Evolutionary conservation across 306 rosid genomes (phyloP), one percentile per base, ranked within the genome.

Genomic region (Cicer bijugum): DNA sequence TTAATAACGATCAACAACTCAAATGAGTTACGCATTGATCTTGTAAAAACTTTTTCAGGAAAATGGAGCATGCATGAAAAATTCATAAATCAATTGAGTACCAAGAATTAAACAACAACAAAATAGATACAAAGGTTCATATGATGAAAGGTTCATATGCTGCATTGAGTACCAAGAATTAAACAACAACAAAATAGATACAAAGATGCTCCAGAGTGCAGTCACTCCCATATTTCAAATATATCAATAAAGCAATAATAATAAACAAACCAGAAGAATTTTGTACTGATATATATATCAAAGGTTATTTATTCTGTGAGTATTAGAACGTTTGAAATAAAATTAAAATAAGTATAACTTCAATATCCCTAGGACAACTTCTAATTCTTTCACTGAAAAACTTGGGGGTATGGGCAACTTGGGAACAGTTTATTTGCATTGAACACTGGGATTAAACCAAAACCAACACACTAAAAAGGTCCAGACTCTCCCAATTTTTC

Each of bases 381-480:
- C 15, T n/a, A 23, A 28, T 48, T 69, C 56, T 20, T 60, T 51
- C 15, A 48, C 38, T 9, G 44, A 69, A 57, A 8, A 4, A 17
- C 20, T 12, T 44, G 37, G 16, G 10, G n/a, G 39, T 9, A 19
- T n/a, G 10, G 43, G 52, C 1, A 20, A 43, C 43, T 63, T 42
- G n/a, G 38, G 52, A 35, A 57, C 20, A 72, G 39, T n/a, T 35
- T 14, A 44, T 45, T 35, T 33, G 43, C 17, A 52, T 6, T 48
- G 10, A 12, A 28, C 33, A 53, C 6, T 10, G 1, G 44, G 14
- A 59, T 20, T 63, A 64, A 43, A 17, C 52, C 5, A 61, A 69
- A 69, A 68, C 74, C 64, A n/a, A 58, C 75, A 37, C 45, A 63
- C 39, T 72, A 23, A 55, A 42, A 48, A 59, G 35, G 15, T 40